Conservation (phyloP, 305 asterid species). For the Plantago coronopus region DNA sequence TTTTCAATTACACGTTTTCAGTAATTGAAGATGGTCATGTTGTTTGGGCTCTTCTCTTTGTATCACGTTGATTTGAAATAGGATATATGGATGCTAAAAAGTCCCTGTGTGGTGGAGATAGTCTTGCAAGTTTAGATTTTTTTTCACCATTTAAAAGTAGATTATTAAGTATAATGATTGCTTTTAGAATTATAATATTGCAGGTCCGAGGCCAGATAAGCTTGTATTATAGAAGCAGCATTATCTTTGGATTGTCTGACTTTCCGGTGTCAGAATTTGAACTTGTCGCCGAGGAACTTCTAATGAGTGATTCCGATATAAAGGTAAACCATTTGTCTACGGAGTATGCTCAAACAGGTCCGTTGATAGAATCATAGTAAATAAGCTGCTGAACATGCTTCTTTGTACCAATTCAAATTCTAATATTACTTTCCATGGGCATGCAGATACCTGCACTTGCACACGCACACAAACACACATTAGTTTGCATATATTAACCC, state of each 20-base stretch:
- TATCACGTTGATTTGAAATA: too few relatives aligned
- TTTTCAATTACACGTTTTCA: too few relatives aligned
- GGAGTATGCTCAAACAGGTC: neutral
- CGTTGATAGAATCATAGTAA: neutral
- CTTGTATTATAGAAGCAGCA: slow-evolving; percentile 76
- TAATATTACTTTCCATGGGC: too few relatives aligned
- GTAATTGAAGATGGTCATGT: too few relatives aligned
- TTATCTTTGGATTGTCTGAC: slow-evolving; percentile 77
- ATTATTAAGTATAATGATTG: neutral
- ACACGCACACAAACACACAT: too few relatives aligned
- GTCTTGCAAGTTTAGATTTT: too few relatives aligned
- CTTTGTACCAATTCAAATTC: neutral
- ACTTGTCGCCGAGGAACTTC: slow-evolving; percentile 96
- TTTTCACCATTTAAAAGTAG: too few relatives aligned
- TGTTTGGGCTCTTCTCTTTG: too few relatives aligned
- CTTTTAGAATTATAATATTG: slow-evolving; percentile 26
- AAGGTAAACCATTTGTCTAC: slow-evolving; percentile 37
- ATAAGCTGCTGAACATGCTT: slow-evolving; percentile 1
- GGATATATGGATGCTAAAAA: too few relatives aligned
- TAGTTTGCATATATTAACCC: too few relatives aligned
- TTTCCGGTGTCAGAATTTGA: slow-evolving; percentile 94
- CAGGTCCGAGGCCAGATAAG: slow-evolving; percentile 98
- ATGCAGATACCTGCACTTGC: too few relatives aligned
- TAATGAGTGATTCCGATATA: slow-evolving; percentile 83
- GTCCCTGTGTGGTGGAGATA: too few relatives aligned